Evolutionary conservation across 2,329 filamentous ascomycete genomes (phyloP).

Genomic region (Diaporthe humulicola): DNA sequence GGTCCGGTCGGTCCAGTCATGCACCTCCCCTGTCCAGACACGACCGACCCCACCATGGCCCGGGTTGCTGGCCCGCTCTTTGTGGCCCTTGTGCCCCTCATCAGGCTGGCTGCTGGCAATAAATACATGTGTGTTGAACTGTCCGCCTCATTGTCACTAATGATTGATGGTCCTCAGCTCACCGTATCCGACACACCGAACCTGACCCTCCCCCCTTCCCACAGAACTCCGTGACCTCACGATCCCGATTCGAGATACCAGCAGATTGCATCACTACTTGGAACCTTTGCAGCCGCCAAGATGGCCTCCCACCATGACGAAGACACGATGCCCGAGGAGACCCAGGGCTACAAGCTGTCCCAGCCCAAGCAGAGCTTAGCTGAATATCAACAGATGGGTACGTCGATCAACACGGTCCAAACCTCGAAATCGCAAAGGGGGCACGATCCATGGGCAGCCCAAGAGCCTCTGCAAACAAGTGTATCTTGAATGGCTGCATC

Average conservation of each 20-base stretch:
- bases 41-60: conserved; percentile 17
- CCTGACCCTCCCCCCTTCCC: not conserved
- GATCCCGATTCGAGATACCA: not conserved
- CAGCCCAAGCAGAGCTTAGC: conserved; percentile 97
- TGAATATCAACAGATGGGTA: conserved; percentile 94
- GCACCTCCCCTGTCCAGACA: conserved; percentile 24
- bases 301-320: conserved; percentile 82
- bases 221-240: conserved; percentile 4
- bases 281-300: conserved; percentile 45
- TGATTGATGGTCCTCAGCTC: conserved; percentile 31
- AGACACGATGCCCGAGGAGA: conserved; percentile 88
- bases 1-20: conserved; percentile 36
- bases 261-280: not conserved
- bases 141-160: conserved; percentile 32
- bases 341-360: conserved; percentile 96
- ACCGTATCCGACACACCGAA: conserved; percentile 35
- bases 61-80: conserved; percentile 21
- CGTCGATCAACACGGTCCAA: conserved; percentile 51
- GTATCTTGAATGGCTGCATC: not conserved
- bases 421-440: not conserved
- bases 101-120: conserved; percentile 36
- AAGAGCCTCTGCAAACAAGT: not conserved
- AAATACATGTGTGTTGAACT: conserved; percentile 39
- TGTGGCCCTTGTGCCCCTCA: conserved; percentile 37
- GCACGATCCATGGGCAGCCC: not conserved